A percentile compares a stretch with the other conserved stretches of the same genome.
phyloP scores from a whole-genome alignment of 495 filamentous ascomycete genomes.

The Aspergillus haitiensis region DNA sequence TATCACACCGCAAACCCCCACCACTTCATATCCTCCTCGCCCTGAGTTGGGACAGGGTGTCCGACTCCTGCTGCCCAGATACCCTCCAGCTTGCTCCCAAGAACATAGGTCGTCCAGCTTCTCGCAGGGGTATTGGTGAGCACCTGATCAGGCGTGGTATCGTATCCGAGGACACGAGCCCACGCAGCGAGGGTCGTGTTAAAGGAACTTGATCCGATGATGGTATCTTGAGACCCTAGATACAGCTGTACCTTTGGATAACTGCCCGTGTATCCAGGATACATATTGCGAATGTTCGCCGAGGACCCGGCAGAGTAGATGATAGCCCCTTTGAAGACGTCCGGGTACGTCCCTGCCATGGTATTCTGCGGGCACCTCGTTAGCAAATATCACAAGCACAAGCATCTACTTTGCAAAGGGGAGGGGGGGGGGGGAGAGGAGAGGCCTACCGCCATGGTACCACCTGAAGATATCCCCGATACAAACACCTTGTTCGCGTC shows the following conservation, averaged over 20 bases:
- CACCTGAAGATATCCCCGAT: conserved; percentile 6
- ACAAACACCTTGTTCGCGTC: conserved; percentile 8
- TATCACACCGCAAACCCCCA: conserved; percentile 12
- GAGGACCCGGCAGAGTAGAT: conserved; percentile 16
- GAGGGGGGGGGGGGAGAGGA: too few relatives aligned
- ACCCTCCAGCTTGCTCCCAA: conserved; percentile 10
- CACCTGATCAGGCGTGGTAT: conserved; percentile 3
- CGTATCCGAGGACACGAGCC: conserved; percentile 11
- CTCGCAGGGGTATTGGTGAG: background rate
- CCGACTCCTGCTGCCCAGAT: conserved; percentile 13
- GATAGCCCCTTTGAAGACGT: conserved; percentile 11
- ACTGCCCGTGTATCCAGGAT: conserved; percentile 2
- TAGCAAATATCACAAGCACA: conserved; percentile 3
- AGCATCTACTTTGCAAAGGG: background rate
- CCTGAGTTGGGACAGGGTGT: conserved; percentile 6
- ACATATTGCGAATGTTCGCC: conserved; percentile 9
- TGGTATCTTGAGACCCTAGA: conserved; percentile 13
- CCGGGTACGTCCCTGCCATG: conserved; percentile 11
- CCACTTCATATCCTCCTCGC: conserved; percentile 9
- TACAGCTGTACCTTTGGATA: conserved; percentile 18
- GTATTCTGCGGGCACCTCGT: conserved; percentile 11
- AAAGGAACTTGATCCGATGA: conserved; percentile 13
- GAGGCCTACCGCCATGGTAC: conserved; percentile 6
- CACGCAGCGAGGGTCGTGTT: conserved; percentile 15
- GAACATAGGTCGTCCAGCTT: conserved; percentile 11